These are phyloP conservation scores for Pseudogymnoascus sp. DNA, from an alignment of 2,329 filamentous ascomycete species.

Conservation along the genomic window DNA sequence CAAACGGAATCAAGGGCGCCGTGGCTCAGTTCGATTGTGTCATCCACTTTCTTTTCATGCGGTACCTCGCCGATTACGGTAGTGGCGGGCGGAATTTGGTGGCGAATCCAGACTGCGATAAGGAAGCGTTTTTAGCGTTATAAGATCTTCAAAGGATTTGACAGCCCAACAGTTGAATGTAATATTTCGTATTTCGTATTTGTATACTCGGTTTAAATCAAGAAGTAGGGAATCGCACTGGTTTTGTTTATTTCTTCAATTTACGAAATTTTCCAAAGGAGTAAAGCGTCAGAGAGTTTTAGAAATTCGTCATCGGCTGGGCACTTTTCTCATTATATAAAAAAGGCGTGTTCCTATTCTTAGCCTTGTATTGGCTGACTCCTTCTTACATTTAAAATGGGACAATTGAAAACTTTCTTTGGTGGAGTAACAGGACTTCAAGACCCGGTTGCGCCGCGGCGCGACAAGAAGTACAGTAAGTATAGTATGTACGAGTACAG, in stretches of 20 bases:
- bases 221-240: neutral
- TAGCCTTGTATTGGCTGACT: conserved; percentile 6
- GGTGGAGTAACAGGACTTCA: neutral
- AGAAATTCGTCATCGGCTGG: conserved; percentile 1
- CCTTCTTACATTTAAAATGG: conserved; percentile 1
- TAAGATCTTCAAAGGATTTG: neutral
- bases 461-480: neutral
- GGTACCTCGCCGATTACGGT: conserved; percentile 6
- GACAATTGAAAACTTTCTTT: conserved; percentile 5
- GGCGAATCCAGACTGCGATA: neutral
- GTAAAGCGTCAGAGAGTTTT: neutral
- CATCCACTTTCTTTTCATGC: conserved; percentile 8
- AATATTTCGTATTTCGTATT: neutral
- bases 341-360: conserved; percentile 9
- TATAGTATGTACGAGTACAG: neutral
- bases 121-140: neutral
- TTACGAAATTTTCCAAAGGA: neutral
- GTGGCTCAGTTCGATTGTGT: neutral
- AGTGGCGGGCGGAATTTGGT: neutral
- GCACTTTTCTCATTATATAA: neutral
- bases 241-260: neutral
- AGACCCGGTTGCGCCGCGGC: neutral
- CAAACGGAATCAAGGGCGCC: neutral
- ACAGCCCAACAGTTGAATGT: neutral
- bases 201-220: too few relatives aligned